Percentiles rank a stretch among this genome's conserved stretches.
These are phyloP conservation scores for Coriaria nepalensis DNA, from an alignment of 306 rosid species.

Conservation along the genomic window DNA sequence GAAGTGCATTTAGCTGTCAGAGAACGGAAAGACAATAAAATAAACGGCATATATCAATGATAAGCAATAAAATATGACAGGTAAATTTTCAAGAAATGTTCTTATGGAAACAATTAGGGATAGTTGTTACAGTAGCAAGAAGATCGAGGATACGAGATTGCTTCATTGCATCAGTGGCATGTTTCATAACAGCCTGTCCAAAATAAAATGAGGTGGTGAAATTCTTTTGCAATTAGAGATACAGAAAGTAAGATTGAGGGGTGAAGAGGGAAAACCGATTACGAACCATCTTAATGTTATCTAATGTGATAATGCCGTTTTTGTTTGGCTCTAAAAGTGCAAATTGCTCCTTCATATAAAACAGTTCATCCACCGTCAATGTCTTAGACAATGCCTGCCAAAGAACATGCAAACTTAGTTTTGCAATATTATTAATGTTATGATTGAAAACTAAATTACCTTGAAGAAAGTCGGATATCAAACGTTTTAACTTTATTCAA, in stretches of 20 bases:
- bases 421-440: too few species aligned
- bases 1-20: slow-evolving; percentile 75
- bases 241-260: background rate
- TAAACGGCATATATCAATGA: background rate
- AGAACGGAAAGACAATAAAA: slow-evolving; percentile 8
- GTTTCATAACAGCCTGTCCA: slow-evolving; percentile 61
- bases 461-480: too few species aligned
- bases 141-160: slow-evolving; percentile 76
- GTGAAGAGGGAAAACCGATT: slow-evolving; percentile 9
- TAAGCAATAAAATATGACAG: slow-evolving; percentile 11
- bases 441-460: too few species aligned
- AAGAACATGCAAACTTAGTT: background rate
- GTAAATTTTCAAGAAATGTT: slow-evolving; percentile 7
- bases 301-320: slow-evolving; percentile 69
- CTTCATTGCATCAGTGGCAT: slow-evolving; percentile 89
- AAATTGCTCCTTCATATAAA: slow-evolving; percentile 81
- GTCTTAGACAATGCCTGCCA: slow-evolving; percentile 92
- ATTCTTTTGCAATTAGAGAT: slow-evolving; percentile 2
- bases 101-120: slow-evolving; percentile 4
- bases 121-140: slow-evolving; percentile 49
- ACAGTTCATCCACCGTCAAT: slow-evolving; percentile 73
- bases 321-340: slow-evolving; percentile 68
- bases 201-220: slow-evolving; percentile 15
- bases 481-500: too few species aligned
- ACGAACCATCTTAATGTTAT: slow-evolving; percentile 51